Conservation (phyloP, 371 early-diverging fungal species). For the Gilbertella persicaria region DNA sequence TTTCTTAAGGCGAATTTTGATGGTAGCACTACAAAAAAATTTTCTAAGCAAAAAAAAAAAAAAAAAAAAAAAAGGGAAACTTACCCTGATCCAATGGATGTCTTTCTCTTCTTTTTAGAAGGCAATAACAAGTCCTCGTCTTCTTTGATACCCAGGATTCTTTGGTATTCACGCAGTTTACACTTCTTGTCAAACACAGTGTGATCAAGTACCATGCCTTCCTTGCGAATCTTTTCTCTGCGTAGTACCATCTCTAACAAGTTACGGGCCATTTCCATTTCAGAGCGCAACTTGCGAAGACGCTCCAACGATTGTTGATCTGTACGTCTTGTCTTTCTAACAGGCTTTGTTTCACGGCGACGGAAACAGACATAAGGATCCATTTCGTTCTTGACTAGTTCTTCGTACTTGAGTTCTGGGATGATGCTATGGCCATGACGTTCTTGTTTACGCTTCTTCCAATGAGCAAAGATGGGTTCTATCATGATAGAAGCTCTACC, state of each 20-base stretch:
- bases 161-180: constrained; percentile 55
- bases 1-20: constrained; percentile 50
- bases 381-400: constrained; percentile 61
- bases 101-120: constrained; percentile 41
- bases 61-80: constrained; percentile 4
- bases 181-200: constrained; percentile 59
- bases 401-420: constrained; percentile 66
- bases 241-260: constrained; percentile 80
- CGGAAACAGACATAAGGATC: constrained; percentile 98
- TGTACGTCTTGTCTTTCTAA: constrained; percentile 89
- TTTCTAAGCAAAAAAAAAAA: background rate
- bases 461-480: constrained; percentile 38
- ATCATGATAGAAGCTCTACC: constrained; percentile 1
- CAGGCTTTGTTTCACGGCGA: constrained; percentile 84
- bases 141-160: constrained; percentile 56
- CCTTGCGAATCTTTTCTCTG: constrained; percentile 76
- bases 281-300: constrained; percentile 77
- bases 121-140: constrained; percentile 46
- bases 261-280: constrained; percentile 76
- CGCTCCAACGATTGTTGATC: constrained; percentile 86
- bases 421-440: constrained; percentile 60
- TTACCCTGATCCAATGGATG: constrained; percentile 36
- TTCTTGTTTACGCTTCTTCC: constrained; percentile 47
- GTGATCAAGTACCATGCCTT: constrained; percentile 69
- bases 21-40: constrained; percentile 44